Evolutionary conservation across 2,329 filamentous ascomycete genomes (phyloP).

Genomic region (Amphichorda felina): DNA sequence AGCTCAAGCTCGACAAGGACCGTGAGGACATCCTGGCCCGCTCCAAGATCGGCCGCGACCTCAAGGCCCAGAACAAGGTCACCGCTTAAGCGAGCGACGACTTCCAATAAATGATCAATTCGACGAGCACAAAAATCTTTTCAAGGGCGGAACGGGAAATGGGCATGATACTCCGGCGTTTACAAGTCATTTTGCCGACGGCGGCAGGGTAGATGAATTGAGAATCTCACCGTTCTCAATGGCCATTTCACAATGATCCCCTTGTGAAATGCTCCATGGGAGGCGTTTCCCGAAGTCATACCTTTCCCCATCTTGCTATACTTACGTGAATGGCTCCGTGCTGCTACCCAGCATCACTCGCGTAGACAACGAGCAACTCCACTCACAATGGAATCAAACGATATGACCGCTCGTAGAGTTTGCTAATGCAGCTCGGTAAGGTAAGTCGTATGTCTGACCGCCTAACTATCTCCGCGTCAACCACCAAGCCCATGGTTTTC

Average conservation of each 20-base stretch:
- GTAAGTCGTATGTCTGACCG: slow-evolving; percentile 25
- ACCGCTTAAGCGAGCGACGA: slow-evolving; percentile 31
- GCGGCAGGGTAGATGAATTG: slow-evolving; percentile 23
- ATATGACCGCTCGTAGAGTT: no score
- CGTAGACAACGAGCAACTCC: no score
- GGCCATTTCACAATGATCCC: slow-evolving; percentile 51
- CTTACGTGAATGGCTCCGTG: not conserved
- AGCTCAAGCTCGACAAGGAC: slow-evolving; percentile 97
- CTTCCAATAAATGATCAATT: slow-evolving; percentile 1
- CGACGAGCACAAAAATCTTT: slow-evolving; percentile 2
- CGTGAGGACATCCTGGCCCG: slow-evolving; percentile 80
- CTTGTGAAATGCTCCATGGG: slow-evolving; percentile 65
- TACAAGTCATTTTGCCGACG: slow-evolving; percentile 3
- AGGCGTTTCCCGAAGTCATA: slow-evolving; percentile 57
- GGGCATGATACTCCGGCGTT: slow-evolving; percentile 26
- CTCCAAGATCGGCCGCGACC: slow-evolving; percentile 70
- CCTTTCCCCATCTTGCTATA: no score
- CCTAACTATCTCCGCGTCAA: slow-evolving; percentile 84
- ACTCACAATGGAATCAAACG: no score
- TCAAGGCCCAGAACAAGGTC: slow-evolving; percentile 59
- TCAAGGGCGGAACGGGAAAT: slow-evolving; percentile 12
- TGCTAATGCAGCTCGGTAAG: no score
- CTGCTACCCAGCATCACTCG: no score
- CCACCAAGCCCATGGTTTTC: slow-evolving; percentile 60
- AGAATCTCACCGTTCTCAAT: slow-evolving; percentile 43